Conservation (phyloP, 139 green algal species). For the Chlamydomonas eustigma region DNA sequence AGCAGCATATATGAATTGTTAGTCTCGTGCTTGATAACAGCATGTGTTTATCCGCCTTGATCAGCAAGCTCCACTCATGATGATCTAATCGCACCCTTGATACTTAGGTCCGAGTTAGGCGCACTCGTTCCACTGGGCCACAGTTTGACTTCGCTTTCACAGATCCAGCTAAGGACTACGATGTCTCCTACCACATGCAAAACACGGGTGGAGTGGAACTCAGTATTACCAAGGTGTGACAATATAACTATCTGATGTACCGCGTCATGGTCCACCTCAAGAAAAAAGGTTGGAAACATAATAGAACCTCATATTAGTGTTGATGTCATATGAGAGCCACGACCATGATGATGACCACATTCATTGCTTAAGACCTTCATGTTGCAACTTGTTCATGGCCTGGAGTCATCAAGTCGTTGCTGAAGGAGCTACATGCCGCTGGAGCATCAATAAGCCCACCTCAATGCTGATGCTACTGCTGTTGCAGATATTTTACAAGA, state of each 20-base stretch:
- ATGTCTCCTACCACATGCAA: slow-evolving; percentile 35
- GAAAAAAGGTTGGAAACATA: background rate
- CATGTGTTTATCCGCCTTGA: no score
- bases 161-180: slow-evolving; percentile 52
- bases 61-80: no score
- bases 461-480: no score
- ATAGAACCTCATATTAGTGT: background rate
- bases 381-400: no score
- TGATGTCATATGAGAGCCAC: background rate
- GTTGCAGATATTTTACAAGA: slow-evolving; percentile 15
- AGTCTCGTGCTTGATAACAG: no score
- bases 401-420: background rate
- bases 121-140: background rate
- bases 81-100: no score
- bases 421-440: background rate
- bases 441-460: no score
- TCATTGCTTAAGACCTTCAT: no score
- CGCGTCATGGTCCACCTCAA: no score
- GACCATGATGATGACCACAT: background rate
- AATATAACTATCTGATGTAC: no score
- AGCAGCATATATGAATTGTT: no score
- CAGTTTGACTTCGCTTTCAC: slow-evolving; percentile 51
- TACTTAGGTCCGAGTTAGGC: no score
- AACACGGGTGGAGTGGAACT: background rate
- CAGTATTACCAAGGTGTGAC: slow-evolving; percentile 1